Percentiles rank a stretch among this genome's conserved stretches.
These are phyloP conservation scores for Blastomyces emzantsi DNA, from an alignment of 2,329 filamentous ascomycete genomes.

Conservation along the genomic window DNA sequence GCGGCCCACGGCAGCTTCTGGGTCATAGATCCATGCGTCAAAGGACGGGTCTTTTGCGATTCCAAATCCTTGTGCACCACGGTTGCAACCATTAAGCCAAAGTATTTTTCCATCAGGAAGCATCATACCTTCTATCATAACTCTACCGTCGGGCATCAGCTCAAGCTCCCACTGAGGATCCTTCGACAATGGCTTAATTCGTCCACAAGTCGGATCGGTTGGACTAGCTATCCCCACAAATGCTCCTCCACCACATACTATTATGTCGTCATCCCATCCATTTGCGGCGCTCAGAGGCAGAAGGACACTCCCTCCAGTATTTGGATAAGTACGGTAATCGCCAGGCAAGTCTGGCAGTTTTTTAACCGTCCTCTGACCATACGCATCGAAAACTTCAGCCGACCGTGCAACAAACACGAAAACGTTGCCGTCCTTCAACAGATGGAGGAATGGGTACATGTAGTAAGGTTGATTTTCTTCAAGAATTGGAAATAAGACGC, in stretches of 20 bases:
- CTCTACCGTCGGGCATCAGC: constrained; percentile 48
- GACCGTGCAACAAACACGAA: constrained; percentile 51
- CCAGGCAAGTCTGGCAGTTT: constrained; percentile 46
- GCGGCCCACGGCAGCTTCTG: constrained; percentile 41
- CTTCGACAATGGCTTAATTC: constrained; percentile 44
- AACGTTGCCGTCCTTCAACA: constrained; percentile 48
- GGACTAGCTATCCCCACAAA: constrained; percentile 52
- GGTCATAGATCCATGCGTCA: constrained; percentile 51
- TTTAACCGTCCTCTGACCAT: constrained; percentile 37
- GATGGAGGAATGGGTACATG: constrained; percentile 55
- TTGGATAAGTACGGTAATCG: constrained; percentile 51
- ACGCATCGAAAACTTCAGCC: constrained; percentile 48
- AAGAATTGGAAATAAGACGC: constrained; percentile 46
- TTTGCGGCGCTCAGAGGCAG: constrained; percentile 46
- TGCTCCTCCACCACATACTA: constrained; percentile 52
- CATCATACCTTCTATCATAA: constrained; percentile 52
- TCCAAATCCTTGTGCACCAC: constrained; percentile 52
- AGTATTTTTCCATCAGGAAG: constrained; percentile 53
- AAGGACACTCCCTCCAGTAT: constrained; percentile 51
- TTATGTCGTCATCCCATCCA: constrained; percentile 45
- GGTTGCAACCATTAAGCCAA: constrained; percentile 51
- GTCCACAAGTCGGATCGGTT: constrained; percentile 51
- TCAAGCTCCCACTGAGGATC: constrained; percentile 50
- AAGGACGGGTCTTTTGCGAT: constrained; percentile 46
- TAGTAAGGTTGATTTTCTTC: constrained; percentile 53